Evolutionary conservation across 441 rosid genomes (phyloP).

Genomic region (Bocquillonia castaneifolia): DNA sequence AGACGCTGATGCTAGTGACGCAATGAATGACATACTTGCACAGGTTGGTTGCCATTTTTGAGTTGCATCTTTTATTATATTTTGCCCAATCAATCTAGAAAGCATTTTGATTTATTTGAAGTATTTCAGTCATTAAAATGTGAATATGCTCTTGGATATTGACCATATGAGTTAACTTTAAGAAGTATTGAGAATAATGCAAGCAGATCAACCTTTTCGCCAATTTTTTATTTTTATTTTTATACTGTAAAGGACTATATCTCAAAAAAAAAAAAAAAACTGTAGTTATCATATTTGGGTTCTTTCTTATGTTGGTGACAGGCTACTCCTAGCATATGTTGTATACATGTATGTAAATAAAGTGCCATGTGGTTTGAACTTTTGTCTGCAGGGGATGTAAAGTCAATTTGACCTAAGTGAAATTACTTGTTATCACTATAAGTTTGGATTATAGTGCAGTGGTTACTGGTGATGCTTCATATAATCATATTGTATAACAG

Average conservation of each 20-base stretch:
- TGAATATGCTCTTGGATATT: conserved; percentile 1
- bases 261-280: too few species aligned
- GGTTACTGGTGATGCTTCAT: background rate
- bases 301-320: background rate
- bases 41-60: conserved; percentile 55
- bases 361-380: background rate
- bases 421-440: background rate
- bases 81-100: conserved; percentile 2
- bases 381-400: background rate
- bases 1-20: conserved; percentile 91
- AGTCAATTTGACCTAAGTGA: background rate
- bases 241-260: too few species aligned
- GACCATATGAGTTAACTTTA: background rate
- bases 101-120: background rate
- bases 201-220: background rate
- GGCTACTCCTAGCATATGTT: background rate
- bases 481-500: background rate
- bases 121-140: background rate
- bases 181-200: background rate
- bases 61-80: conserved; percentile 10
- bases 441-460: background rate
- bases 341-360: background rate
- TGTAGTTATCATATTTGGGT: background rate
- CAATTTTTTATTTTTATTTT: background rate
- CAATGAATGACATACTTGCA: conserved; percentile 98